Evolutionary conservation across 208 protist genomes (phyloP).

Genomic region (Naegleria lovaniensis): DNA sequence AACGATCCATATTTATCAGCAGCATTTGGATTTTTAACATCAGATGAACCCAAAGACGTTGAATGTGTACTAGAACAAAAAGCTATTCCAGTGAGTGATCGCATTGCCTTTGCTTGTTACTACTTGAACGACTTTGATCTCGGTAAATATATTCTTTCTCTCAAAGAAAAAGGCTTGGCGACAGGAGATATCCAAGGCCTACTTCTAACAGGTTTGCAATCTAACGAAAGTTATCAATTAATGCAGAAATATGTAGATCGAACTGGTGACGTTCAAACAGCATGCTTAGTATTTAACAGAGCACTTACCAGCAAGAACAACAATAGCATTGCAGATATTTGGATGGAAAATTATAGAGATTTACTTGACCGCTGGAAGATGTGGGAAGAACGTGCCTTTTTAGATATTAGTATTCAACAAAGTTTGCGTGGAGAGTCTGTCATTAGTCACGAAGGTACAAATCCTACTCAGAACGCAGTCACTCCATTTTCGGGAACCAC

Average conservation of each 20-base stretch:
- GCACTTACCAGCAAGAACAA: not conserved
- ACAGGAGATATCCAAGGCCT: conserved; percentile 36
- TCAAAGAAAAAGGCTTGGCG: conserved; percentile 13
- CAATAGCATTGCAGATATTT: not conserved
- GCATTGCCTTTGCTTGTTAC: not conserved
- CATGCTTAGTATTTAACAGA: conserved; percentile 9
- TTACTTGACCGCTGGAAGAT: conserved; percentile 56
- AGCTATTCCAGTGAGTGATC: conserved; percentile 3
- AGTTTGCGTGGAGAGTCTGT: not conserved
- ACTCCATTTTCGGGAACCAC: not conserved
- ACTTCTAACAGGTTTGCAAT: conserved; percentile 49
- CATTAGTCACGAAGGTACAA: not conserved
- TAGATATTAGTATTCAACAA: conserved; percentile 39
- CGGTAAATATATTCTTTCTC: not conserved
- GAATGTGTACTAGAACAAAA: not conserved
- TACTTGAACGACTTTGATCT: conserved; percentile 23
- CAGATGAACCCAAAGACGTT: not conserved
- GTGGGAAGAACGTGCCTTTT: conserved; percentile 50
- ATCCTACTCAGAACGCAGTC: not conserved
- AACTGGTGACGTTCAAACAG: conserved; percentile 56
- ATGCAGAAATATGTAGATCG: conserved; percentile 53
- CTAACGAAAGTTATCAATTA: conserved; percentile 37
- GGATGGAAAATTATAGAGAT: conserved; percentile 48
- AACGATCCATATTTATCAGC: conserved; percentile 6
- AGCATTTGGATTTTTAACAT: not conserved